A percentile compares a stretch with the other conserved stretches of the same genome.
phyloP scores from a whole-genome alignment of 2,329 filamentous ascomycete species.

The Monosporascus cannonballus region DNA sequence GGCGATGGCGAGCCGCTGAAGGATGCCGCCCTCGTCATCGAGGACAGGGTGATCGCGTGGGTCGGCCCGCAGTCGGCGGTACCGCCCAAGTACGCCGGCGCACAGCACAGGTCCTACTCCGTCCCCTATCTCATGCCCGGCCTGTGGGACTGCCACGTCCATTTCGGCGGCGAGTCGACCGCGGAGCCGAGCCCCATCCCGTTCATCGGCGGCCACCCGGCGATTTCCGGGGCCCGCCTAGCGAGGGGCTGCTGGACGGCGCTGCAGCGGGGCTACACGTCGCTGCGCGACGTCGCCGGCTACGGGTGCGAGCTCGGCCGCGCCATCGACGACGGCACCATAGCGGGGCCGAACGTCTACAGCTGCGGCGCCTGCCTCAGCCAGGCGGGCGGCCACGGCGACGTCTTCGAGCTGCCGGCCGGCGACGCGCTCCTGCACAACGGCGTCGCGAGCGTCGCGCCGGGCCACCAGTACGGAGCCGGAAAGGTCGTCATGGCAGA shows the following conservation, averaged over 20 bases:
- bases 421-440: constrained; percentile 28
- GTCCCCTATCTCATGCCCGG: constrained; percentile 28
- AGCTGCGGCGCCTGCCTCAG: constrained; percentile 26
- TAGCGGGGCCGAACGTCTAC: constrained; percentile 29
- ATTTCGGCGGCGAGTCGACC: constrained; percentile 22
- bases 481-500: constrained; percentile 26
- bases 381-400: constrained; percentile 30
- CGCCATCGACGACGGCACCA: constrained; percentile 25
- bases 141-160: constrained; percentile 29
- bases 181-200: constrained; percentile 9
- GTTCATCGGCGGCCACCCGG: constrained; percentile 24
- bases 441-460: constrained; percentile 24
- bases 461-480: constrained; percentile 26
- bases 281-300: constrained; percentile 28
- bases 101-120: constrained; percentile 19
- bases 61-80: constrained; percentile 25
- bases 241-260: constrained; percentile 30
- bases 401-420: constrained; percentile 28
- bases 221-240: constrained; percentile 25
- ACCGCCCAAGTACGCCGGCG: constrained; percentile 22
- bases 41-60: constrained; percentile 32
- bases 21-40: constrained; percentile 29
- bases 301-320: constrained; percentile 26
- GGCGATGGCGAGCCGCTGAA: constrained; percentile 28
- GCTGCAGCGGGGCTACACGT: constrained; percentile 31